A percentile compares a stretch with the other conserved stretches of the same genome.
Conservation (phyloP, 495 filamentous ascomycete species). For the Penicillium antarcticum region DNA sequence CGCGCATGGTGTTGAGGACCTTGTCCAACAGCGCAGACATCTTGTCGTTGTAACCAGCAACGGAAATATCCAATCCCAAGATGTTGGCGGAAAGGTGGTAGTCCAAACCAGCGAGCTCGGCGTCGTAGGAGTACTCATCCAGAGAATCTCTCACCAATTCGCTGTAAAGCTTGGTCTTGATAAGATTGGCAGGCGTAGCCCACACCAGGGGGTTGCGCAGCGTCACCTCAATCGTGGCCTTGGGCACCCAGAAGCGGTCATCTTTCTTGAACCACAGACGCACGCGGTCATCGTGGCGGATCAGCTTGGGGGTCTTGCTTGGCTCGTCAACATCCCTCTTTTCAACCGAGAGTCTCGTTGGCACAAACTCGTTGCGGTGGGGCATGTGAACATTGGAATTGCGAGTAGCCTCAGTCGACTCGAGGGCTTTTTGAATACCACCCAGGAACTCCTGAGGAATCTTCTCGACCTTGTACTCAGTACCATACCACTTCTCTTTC, state of each 20-base stretch:
- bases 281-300: slow-evolving; percentile 78
- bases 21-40: slow-evolving; percentile 88
- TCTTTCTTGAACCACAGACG: slow-evolving; percentile 99
- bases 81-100: slow-evolving; percentile 71
- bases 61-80: slow-evolving; percentile 72
- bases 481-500: slow-evolving; percentile 97
- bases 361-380: slow-evolving; percentile 94
- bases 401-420: slow-evolving; percentile 54
- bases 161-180: slow-evolving; percentile 78
- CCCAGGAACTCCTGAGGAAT: slow-evolving; percentile 73
- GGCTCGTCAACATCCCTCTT: slow-evolving; percentile 82
- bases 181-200: slow-evolving; percentile 70
- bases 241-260: slow-evolving; percentile 97
- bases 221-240: slow-evolving; percentile 78
- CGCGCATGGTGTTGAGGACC: slow-evolving; percentile 80
- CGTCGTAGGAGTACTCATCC: slow-evolving; percentile 94
- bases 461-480: slow-evolving; percentile 82
- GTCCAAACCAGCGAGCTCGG: slow-evolving; percentile 85
- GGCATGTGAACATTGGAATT: slow-evolving; percentile 77
- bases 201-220: slow-evolving; percentile 75
- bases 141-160: slow-evolving; percentile 87
- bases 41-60: slow-evolving; percentile 96
- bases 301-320: slow-evolving; percentile 71
- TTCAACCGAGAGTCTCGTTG: slow-evolving; percentile 88
- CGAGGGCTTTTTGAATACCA: slow-evolving; percentile 61